Evolutionary conservation across 2,329 filamentous ascomycete genomes (phyloP).

Genomic region (Verticillium zaregamsianum): DNA sequence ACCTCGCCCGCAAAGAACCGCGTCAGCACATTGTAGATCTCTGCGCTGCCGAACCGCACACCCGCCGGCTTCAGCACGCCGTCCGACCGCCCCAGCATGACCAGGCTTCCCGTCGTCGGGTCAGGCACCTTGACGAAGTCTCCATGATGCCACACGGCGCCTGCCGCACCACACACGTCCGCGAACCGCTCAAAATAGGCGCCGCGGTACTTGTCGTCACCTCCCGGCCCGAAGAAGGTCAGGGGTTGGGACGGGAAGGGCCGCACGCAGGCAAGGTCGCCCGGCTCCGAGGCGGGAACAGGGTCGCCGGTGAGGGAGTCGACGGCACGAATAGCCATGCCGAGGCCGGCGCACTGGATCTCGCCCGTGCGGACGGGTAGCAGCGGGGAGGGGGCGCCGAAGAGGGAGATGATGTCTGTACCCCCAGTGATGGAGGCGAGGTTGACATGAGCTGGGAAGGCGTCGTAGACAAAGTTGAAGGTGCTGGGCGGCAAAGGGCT

Average conservation of each 20-base stretch:
- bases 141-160: conserved; percentile 81
- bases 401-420: conserved; percentile 94
- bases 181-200: conserved; percentile 87
- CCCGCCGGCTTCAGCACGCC: conserved; percentile 90
- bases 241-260: conserved; percentile 91
- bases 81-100: conserved; percentile 90
- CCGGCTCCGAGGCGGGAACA: conserved; percentile 61
- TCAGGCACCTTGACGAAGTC: conserved; percentile 75
- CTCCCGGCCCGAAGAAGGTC: conserved; percentile 75
- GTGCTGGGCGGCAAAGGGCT: conserved; percentile 90
- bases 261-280: conserved; percentile 81
- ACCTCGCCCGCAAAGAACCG: conserved; percentile 75
- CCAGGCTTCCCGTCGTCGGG: conserved; percentile 66
- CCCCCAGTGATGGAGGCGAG: conserved; percentile 92
- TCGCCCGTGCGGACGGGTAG: conserved; percentile 69
- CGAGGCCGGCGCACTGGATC: conserved; percentile 73
- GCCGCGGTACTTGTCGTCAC: conserved; percentile 70
- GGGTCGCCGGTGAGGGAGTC: conserved; percentile 53
- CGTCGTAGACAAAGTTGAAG: conserved; percentile 82
- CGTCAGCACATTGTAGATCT: conserved; percentile 93
- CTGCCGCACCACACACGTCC: conserved; percentile 28
- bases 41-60: conserved; percentile 86
- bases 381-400: conserved; percentile 77
- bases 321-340: conserved; percentile 68
- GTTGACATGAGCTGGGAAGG: conserved; percentile 77